Base-by-base conservation (phyloP, 352 stramenopile genomes). In the Phytophthora fragariaefolia region DNA sequence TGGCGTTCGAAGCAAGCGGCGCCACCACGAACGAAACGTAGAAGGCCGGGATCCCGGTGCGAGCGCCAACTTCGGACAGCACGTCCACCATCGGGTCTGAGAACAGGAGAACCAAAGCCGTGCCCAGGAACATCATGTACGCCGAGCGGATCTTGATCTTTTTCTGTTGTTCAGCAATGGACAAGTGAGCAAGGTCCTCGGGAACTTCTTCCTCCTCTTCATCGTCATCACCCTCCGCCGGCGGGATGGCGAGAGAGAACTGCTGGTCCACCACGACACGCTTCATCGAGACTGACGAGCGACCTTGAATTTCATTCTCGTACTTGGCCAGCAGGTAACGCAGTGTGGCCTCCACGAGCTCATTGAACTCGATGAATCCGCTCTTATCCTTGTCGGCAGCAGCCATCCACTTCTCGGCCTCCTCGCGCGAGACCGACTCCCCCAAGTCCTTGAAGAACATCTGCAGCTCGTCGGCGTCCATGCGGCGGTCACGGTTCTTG, bases 21-120 rank as follows among this genome's bases (percentile, higher is more conserved):
- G 96, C 96, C 28, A 98, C 79, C 17, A 99, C 91, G 64, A 99
- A 99, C 62, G 95, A 98, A 50, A 99, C 91, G 82, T 99, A 99
- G 82, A 99, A 99, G 13, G 95, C 83, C 23, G 89, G 86, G 53
- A 99, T 95, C 27, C 85, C 84, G 23, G 89, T 92, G 47, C 95
- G 90, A 27, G 79, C 68, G 17, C 96, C 97, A 45, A 99, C 87
- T 63, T 98, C 95, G 28, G 91, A 95, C 51, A 99, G 83, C 27
- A 99, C 94, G 74, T 99, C 97, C 2, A 99, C 97, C 93, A 99
- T 99, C 30, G 98, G 97, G 85, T 99, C 98, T 28, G 94, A 98
- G 68, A 99, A 97, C 56, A 98, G 56, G 8, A 98, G 78, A 53
- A 99, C 97, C 23, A 99, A 77, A 27, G 82, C 67, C 43, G 97